These are phyloP conservation scores for Pulicaria dysenterica DNA, from an alignment of 129 eudicot species.

Conservation along the genomic window DNA sequence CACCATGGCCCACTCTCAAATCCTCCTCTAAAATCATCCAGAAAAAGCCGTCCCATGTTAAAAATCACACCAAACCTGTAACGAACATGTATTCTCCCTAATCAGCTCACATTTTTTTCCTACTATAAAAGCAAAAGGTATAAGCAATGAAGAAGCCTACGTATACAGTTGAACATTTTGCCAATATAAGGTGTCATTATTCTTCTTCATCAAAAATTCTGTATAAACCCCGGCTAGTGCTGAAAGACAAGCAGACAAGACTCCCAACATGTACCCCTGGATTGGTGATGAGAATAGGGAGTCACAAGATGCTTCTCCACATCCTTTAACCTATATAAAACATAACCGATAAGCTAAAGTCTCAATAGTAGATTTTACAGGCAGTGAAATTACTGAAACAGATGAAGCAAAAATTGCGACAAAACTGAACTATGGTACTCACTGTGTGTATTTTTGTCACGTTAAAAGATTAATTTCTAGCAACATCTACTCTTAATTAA, in stretches of 20 bases:
- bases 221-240: slow-evolving; percentile 98
- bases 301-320: slow-evolving; percentile 90
- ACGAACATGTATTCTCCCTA: not conserved
- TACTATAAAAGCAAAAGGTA: not conserved
- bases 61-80: slow-evolving; percentile 87
- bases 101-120: not conserved
- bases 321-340: slow-evolving; percentile 76
- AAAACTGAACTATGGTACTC: not conserved
- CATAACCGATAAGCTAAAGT: slow-evolving; percentile 12
- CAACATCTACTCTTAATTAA: not conserved
- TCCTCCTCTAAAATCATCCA: slow-evolving; percentile 89
- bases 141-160: slow-evolving; percentile 45
- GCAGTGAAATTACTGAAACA: slow-evolving; percentile 9
- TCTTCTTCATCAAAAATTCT: slow-evolving; percentile 93
- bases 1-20: slow-evolving; percentile 95
- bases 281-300: slow-evolving; percentile 93
- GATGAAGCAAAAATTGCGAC: not conserved
- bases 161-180: slow-evolving; percentile 91
- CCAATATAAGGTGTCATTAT: slow-evolving; percentile 90
- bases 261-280: slow-evolving; percentile 89
- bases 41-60: slow-evolving; percentile 72
- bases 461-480: not conserved
- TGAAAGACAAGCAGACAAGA: slow-evolving; percentile 94
- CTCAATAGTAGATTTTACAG: slow-evolving; percentile 14
- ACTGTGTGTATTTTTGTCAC: not conserved